These are phyloP conservation scores for Solanum microdontum DNA, from an alignment of 257 asterid genomes.

Conservation along the genomic window DNA sequence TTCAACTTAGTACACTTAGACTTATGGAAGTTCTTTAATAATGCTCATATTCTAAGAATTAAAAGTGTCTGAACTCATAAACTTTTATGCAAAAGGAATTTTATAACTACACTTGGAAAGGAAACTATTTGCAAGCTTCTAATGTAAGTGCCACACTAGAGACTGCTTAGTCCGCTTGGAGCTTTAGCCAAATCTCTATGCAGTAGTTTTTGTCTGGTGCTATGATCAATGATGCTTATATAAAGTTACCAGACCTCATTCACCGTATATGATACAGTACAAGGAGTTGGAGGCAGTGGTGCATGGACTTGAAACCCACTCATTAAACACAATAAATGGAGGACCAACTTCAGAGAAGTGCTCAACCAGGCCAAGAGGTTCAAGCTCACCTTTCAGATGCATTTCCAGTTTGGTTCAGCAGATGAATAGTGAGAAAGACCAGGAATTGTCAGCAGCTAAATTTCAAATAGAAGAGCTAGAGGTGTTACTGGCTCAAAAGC, in stretches of 20 bases:
- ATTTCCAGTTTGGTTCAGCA: constrained; percentile 75
- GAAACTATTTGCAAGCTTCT: not conserved
- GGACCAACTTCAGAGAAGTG: constrained; percentile 41
- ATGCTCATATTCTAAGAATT: not conserved
- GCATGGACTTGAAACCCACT: constrained; percentile 47
- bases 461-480: constrained; percentile 69
- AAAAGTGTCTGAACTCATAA: not conserved
- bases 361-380: constrained; percentile 62
- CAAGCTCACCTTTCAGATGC: constrained; percentile 90
- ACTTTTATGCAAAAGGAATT: not conserved
- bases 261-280: constrained; percentile 35
- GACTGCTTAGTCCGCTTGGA: not conserved
- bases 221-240: not conserved
- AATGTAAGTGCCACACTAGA: not conserved
- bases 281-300: constrained; percentile 72
- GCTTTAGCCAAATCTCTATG: not conserved
- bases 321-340: constrained; percentile 25
- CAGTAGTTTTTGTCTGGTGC: not conserved
- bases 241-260: not conserved
- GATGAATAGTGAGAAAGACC: constrained; percentile 79
- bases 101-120: not conserved
- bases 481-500: constrained; percentile 46
- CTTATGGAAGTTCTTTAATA: not conserved
- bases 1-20: not conserved
- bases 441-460: constrained; percentile 51